Conservation (phyloP, 202 grass and related monocot species). For the Alloteropsis angusta region DNA sequence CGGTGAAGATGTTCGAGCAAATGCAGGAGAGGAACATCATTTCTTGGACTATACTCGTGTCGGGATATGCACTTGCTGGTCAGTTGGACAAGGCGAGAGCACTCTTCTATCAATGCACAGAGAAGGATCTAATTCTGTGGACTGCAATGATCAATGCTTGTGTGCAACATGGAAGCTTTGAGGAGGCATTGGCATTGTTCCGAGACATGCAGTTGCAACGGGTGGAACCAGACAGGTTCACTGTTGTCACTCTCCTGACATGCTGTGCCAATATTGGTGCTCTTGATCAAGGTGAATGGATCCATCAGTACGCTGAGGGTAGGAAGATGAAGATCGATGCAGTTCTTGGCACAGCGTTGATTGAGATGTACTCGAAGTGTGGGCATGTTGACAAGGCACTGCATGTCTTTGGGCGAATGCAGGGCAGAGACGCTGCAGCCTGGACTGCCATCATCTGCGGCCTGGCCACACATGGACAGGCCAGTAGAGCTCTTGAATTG, state of each 20-base stretch:
- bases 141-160: constrained; percentile 64
- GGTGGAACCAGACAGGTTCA: constrained; percentile 58
- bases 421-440: constrained; percentile 30
- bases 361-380: constrained; percentile 64
- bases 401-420: constrained; percentile 33
- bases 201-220: constrained; percentile 47
- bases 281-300: constrained; percentile 50
- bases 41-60: constrained; percentile 53
- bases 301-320: constrained; percentile 33
- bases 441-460: constrained; percentile 65
- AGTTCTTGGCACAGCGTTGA: constrained; percentile 37
- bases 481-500: constrained; percentile 44
- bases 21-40: constrained; percentile 50
- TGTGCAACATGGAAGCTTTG: constrained; percentile 38
- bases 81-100: constrained; percentile 46
- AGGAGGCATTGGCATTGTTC: constrained; percentile 50
- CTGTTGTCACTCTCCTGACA: constrained; percentile 48
- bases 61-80: constrained; percentile 31
- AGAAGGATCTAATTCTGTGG: constrained; percentile 63
- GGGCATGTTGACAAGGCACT: constrained; percentile 45
- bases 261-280: constrained; percentile 52
- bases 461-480: constrained; percentile 48
- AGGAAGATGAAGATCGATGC: constrained; percentile 41
- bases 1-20: constrained; percentile 32
- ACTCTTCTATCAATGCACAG: constrained; percentile 37